A percentile compares a stretch with the other conserved stretches of the same genome.
These are phyloP conservation scores for Detonula confervacea DNA, from an alignment of 352 stramenopile genomes.

Conservation along the genomic window DNA sequence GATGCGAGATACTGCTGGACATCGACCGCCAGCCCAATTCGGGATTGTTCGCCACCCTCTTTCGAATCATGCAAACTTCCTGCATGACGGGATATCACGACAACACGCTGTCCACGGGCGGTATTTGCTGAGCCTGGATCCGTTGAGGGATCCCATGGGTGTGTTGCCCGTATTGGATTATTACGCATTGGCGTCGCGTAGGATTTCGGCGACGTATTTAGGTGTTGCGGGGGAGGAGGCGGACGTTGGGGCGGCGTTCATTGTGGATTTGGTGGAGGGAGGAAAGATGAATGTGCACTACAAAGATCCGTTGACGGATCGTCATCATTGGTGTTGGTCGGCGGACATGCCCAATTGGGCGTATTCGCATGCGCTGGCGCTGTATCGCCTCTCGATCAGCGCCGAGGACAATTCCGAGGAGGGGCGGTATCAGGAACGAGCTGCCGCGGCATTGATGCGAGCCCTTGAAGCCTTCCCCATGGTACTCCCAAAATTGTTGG, in stretches of 20 bases:
- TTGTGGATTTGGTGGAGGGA: slow-evolving; percentile 75
- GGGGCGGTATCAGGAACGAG: slow-evolving; percentile 19
- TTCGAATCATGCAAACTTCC: slow-evolving; percentile 64
- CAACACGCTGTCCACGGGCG: slow-evolving; percentile 51
- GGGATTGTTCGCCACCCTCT: slow-evolving; percentile 64
- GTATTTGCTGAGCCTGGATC: slow-evolving; percentile 78
- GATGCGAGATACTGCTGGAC: slow-evolving; percentile 57
- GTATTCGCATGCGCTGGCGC: slow-evolving; percentile 76
- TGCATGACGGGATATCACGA: slow-evolving; percentile 51
- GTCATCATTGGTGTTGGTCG: slow-evolving; percentile 46
- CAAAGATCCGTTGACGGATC: slow-evolving; percentile 43
- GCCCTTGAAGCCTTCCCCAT: slow-evolving; percentile 66
- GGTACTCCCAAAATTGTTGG: slow-evolving; percentile 63
- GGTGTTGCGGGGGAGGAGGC: background rate
- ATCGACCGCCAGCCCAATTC: slow-evolving; percentile 54
- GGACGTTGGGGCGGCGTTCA: slow-evolving; percentile 50
- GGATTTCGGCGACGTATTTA: slow-evolving; percentile 9
- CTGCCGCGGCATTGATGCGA: slow-evolving; percentile 53
- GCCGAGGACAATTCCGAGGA: slow-evolving; percentile 32
- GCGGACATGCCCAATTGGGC: slow-evolving; percentile 72
- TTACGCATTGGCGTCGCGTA: slow-evolving; percentile 64
- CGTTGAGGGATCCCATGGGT: slow-evolving; percentile 75
- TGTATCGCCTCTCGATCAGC: slow-evolving; percentile 54
- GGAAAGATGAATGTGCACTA: slow-evolving; percentile 57
- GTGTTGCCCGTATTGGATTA: slow-evolving; percentile 74